Conservation (phyloP, 169 alveolate species). For the Cryptosporidium viatorum region DNA sequence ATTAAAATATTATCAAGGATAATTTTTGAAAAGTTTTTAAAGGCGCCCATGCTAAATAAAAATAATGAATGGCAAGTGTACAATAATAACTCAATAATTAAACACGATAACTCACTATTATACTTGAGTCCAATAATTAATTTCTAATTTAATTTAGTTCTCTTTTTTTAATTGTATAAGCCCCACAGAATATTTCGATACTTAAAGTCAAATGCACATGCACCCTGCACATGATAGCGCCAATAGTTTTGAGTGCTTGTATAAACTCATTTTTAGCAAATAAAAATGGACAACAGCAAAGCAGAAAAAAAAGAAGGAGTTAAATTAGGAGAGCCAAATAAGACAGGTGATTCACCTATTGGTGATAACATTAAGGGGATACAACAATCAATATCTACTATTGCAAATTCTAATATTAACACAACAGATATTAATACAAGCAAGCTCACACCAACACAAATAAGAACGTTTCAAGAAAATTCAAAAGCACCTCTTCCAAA, state of each 20-base stretch:
- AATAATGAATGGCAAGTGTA: not conserved
- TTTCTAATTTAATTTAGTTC: not conserved
- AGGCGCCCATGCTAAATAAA: not conserved
- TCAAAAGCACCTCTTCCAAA: constrained; percentile 51
- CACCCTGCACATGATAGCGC: constrained; percentile 73
- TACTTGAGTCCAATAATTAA: not conserved
- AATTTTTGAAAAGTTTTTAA: not conserved
- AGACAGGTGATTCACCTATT: constrained; percentile 46
- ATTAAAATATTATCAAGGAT: not conserved
- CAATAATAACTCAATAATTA: not conserved
- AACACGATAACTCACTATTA: not conserved
- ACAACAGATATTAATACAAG: constrained; percentile 18
- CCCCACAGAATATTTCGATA: constrained; percentile 20
- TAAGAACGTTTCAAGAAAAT: constrained; percentile 44
- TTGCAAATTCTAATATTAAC: constrained; percentile 20
- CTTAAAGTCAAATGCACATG: constrained; percentile 55
- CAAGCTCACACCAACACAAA: constrained; percentile 43
- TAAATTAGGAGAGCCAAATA: not conserved
- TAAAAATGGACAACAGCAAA: constrained; percentile 7
- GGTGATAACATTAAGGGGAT: constrained; percentile 40
- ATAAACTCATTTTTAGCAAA: not conserved
- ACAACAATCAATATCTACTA: constrained; percentile 13
- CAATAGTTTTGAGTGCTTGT: not conserved
- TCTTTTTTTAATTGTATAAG: not conserved
- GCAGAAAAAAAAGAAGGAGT: constrained; percentile 3